A percentile compares a stretch with the other conserved stretches of the same genome.
Evolutionary conservation across 1,284 basidiomycete species (phyloP).

Genomic region (Laetiporus sulphureus): DNA sequence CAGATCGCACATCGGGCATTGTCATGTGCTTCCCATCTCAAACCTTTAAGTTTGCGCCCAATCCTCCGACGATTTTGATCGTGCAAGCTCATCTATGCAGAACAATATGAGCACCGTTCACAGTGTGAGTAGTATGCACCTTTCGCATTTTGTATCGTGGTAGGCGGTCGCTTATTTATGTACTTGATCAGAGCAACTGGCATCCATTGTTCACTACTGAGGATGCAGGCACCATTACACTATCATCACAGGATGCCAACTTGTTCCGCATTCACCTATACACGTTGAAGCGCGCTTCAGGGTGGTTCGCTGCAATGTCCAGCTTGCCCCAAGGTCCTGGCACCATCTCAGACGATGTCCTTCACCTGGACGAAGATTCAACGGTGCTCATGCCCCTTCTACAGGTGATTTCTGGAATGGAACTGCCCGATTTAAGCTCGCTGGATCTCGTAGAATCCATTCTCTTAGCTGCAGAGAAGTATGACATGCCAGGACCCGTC

Average conservation of each 20-base stretch:
- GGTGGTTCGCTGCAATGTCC: constrained; percentile 48
- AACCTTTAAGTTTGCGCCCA: too few relatives aligned
- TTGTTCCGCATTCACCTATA: constrained; percentile 49
- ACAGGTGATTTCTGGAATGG: constrained; percentile 47
- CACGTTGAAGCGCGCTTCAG: constrained; percentile 47
- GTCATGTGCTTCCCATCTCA: too few relatives aligned
- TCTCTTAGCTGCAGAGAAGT: constrained; percentile 54
- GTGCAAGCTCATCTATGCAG: too few relatives aligned
- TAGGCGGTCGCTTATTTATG: too few relatives aligned
- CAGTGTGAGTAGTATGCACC: too few relatives aligned
- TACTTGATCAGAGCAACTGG: neutral
- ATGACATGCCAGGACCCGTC: constrained; percentile 52
- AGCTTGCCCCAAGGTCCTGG: constrained; percentile 36
- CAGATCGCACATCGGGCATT: too few relatives aligned
- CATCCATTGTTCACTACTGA: constrained; percentile 37
- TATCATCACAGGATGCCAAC: constrained; percentile 33
- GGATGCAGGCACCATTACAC: constrained; percentile 44
- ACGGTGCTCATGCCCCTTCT: constrained; percentile 44
- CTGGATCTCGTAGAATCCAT: constrained; percentile 44
- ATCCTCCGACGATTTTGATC: too few relatives aligned
- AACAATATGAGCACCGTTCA: too few relatives aligned
- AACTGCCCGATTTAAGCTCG: constrained; percentile 36
- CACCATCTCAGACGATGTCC: too few relatives aligned
- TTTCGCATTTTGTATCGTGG: too few relatives aligned
- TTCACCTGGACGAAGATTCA: constrained; percentile 45